Evolutionary conservation across 2,329 filamentous ascomycete genomes (phyloP), one percentile per base, ranked within the genome.

Genomic region (Cordyceps sp.): DNA sequence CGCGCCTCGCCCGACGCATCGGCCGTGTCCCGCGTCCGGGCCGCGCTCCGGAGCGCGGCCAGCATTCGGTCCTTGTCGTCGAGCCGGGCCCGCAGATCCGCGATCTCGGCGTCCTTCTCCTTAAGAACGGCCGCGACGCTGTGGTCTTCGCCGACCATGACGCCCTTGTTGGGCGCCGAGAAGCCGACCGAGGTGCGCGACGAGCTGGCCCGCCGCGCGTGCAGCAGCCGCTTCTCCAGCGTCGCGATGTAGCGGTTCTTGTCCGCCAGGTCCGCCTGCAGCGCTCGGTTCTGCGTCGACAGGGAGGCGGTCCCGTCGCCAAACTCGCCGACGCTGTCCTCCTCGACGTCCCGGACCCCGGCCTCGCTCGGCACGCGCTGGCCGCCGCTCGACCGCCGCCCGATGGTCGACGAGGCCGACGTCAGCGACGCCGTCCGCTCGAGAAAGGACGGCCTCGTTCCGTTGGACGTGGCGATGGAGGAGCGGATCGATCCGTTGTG

Each of bases 11-110:
- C 41, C 8, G 49, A 43, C 6, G 52, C 64, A 41, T 88, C 80
- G 6, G 84, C 84, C 4, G 76, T 72, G 39, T 94, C 88, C 31
- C 86, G 73, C 39, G 88, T 90, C 34, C 86, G 75, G 10, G 85
- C 78, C 3, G 85, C 85, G 39, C 73, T 88, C 26, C 85, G 76
- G 33, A 98, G 64, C 2, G 90, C 90, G 4, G 78, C 64, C 33
- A 96, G 65, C 85, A 96, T 98, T 10, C 80, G 73, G 50, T 94
- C 88, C 53, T 94, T 94, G 57, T 96, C 88, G 44, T 96, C 88
- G 1, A 96, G 63, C 38, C 84, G 74, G 17, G 83, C 78, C 9
- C 84, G 73, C n/a, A 98, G 68, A 42, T 93, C 88, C 7, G 79
- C 75, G 47, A 98, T 94, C 55, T 96, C 88, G 16, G 75, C 70